These are phyloP conservation scores for Paraglomus brasilianum DNA, from an alignment of 192 early-diverging fungal genomes.

Conservation along the genomic window DNA sequence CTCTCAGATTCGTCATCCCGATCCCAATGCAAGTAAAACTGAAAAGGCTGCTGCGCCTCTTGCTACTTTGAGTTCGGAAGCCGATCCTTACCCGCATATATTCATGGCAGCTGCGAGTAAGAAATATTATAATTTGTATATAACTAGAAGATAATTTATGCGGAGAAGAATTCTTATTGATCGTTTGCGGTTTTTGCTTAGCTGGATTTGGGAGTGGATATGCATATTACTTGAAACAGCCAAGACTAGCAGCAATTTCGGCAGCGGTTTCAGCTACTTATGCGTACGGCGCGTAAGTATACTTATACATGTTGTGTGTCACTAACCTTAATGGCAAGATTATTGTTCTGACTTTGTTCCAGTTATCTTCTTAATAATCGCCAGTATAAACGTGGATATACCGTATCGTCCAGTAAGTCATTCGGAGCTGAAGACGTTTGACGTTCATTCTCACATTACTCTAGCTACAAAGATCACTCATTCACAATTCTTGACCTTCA, in stretches of 20 bases:
- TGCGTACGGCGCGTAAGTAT: conserved; percentile 9
- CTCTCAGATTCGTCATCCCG: no score
- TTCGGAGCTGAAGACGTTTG: neutral
- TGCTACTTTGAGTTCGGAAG: conserved; percentile 12
- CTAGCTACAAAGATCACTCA: neutral
- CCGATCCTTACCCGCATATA: conserved; percentile 20
- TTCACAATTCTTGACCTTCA: neutral
- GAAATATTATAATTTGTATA: neutral
- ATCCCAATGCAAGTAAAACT: neutral
- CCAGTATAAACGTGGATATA: neutral
- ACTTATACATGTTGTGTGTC: no score
- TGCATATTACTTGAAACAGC: conserved; percentile 22
- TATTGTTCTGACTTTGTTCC: neutral
- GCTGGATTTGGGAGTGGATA: conserved; percentile 9
- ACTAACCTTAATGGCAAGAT: neutral
- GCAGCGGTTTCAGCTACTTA: neutral
- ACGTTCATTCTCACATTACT: neutral
- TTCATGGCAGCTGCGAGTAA: conserved; percentile 13
- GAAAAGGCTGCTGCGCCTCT: conserved; percentile 12
- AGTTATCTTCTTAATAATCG: neutral
- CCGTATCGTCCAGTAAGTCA: neutral
- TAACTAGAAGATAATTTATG: neutral
- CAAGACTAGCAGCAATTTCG: conserved; percentile 13
- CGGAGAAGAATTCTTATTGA: neutral
- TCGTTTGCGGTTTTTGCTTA: neutral